phyloP scores from a whole-genome alignment of 495 filamentous ascomycete genomes.

The Hyphodiscus hymeniophilus region DNA sequence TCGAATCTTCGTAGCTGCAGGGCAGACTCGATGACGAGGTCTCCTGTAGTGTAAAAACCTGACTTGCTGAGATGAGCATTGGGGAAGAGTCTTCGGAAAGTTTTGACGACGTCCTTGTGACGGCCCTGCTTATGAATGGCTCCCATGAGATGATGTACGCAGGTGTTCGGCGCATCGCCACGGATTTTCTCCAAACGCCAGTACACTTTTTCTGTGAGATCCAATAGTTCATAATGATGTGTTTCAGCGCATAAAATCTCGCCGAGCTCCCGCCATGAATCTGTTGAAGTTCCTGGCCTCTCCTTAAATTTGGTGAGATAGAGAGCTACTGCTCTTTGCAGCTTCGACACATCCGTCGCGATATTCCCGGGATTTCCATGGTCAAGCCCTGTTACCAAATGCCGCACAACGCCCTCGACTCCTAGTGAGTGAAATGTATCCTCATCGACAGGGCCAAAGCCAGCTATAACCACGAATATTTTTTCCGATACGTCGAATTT shows the following conservation, averaged over 20 bases:
- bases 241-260: slow-evolving; percentile 24
- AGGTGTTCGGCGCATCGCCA: slow-evolving; percentile 10
- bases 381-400: slow-evolving; percentile 15
- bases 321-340: slow-evolving; percentile 25
- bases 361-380: slow-evolving; percentile 4
- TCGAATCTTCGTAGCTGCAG: slow-evolving; percentile 1
- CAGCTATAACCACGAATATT: slow-evolving; percentile 23
- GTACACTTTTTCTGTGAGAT: slow-evolving; percentile 23
- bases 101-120: slow-evolving; percentile 26
- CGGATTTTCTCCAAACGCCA: slow-evolving; percentile 20
- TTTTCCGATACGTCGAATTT: slow-evolving; percentile 25
- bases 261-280: slow-evolving; percentile 18
- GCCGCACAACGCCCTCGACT: slow-evolving; percentile 27
- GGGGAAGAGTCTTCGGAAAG: slow-evolving; percentile 26
- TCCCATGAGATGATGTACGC: slow-evolving; percentile 24
- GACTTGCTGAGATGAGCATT: slow-evolving; percentile 18
- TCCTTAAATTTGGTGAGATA: slow-evolving; percentile 29
- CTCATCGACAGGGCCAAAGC: slow-evolving; percentile 26
- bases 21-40: slow-evolving; percentile 11
- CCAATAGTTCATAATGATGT: slow-evolving; percentile 16
- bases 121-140: slow-evolving; percentile 20
- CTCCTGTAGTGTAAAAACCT: slow-evolving; percentile 4
- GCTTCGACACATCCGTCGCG: not conserved
- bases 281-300: slow-evolving; percentile 9
- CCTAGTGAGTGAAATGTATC: slow-evolving; percentile 26